Percentiles rank a stretch among this genome's conserved stretches.
Evolutionary conservation across 2,329 filamentous ascomycete species (phyloP).

Genomic region (Cordyceps farinosa): DNA sequence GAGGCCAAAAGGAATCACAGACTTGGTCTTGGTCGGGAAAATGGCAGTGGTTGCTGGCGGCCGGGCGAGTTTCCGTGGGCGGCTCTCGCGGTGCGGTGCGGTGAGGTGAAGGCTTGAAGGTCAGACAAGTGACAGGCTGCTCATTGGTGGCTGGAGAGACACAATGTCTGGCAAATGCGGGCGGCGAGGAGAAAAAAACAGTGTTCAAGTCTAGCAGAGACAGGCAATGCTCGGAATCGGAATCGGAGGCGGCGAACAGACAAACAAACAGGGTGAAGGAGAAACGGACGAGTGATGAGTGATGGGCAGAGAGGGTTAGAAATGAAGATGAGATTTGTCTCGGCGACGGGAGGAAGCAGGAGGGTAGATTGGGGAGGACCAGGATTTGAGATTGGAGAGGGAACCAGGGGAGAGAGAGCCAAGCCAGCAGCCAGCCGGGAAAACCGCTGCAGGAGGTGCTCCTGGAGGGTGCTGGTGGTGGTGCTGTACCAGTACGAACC

Average conservation of each 20-base stretch:
- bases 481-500: too few relatives aligned
- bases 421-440: too few relatives aligned
- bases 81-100: not conserved
- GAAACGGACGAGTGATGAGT: not conserved
- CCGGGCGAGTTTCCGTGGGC: not conserved
- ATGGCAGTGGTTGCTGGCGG: not conserved
- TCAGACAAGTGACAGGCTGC: conserved; percentile 5
- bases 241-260: not conserved
- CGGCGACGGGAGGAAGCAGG: not conserved
- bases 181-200: conserved; percentile 1
- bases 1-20: not conserved
- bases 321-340: not conserved
- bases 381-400: too few relatives aligned
- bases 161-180: conserved; percentile 16
- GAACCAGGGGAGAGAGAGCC: too few relatives aligned
- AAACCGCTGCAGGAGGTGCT: not conserved
- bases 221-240: not conserved
- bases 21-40: not conserved
- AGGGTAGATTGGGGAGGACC: too few relatives aligned
- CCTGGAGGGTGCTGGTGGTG: too few relatives aligned
- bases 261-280: not conserved
- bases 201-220: not conserved
- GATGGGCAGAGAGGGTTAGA: not conserved
- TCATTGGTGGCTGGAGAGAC: conserved; percentile 12
- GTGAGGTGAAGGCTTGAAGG: not conserved